Percentiles rank a stretch among this genome's conserved stretches.
phyloP scores from a whole-genome alignment of 768 basidiomycete genomes.

The Podaxis sp. region DNA sequence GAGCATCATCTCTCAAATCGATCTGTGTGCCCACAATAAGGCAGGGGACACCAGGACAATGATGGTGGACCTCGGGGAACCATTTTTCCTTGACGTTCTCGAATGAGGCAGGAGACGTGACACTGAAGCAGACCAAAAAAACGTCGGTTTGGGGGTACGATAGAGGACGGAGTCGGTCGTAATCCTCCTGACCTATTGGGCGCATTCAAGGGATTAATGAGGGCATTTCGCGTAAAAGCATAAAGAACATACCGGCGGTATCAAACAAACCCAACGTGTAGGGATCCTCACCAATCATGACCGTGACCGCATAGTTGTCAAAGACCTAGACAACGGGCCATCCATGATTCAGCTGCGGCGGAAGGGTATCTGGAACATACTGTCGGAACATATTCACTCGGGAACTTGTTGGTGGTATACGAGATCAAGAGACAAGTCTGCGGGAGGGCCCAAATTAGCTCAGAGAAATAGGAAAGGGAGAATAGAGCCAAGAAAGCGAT shows the following conservation, averaged over 20 bases:
- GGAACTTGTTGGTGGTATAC: slow-evolving; percentile 97
- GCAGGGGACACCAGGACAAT: slow-evolving; percentile 99
- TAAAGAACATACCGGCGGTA: slow-evolving; percentile 79
- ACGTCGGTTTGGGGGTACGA: slow-evolving; percentile 99
- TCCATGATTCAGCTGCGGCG: slow-evolving; percentile 22
- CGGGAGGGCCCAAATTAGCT: slow-evolving; percentile 11
- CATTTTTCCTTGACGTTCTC: slow-evolving; percentile 99
- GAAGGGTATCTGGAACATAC: slow-evolving; percentile 50
- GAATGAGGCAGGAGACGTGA: slow-evolving; percentile 96
- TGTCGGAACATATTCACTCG: slow-evolving; percentile 98
- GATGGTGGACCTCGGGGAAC: slow-evolving; percentile 99
- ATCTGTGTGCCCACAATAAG: slow-evolving; percentile 99
- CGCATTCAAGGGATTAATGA: slow-evolving; percentile 13
- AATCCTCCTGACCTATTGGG: slow-evolving; percentile 92
- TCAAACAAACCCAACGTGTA: slow-evolving; percentile 98
- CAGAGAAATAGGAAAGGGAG: slow-evolving; percentile 5
- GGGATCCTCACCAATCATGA: slow-evolving; percentile 99
- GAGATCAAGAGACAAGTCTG: slow-evolving; percentile 97
- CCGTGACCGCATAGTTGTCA: slow-evolving; percentile 99
- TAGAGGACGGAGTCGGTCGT: slow-evolving; percentile 97
- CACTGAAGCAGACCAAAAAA: slow-evolving; percentile 99
- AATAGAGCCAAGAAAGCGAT: slow-evolving; percentile 16
- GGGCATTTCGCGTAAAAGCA: slow-evolving; percentile 6
- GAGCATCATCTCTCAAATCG: slow-evolving; percentile 91
- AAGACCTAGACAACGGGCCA: slow-evolving; percentile 61